phyloP scores from a whole-genome alignment of 352 stramenopile genomes.

The Pythium utonaiense region DNA sequence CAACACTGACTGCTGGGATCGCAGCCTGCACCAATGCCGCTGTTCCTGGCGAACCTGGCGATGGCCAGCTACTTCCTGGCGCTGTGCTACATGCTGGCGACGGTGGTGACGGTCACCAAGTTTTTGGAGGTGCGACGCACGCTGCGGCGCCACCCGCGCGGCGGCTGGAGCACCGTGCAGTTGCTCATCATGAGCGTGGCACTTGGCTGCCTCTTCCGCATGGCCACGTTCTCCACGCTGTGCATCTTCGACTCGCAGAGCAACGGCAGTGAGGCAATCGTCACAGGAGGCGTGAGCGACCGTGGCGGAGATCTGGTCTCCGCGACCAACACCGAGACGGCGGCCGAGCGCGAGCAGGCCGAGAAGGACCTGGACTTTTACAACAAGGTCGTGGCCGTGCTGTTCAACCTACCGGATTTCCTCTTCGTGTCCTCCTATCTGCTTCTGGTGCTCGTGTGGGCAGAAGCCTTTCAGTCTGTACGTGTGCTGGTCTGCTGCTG shows the following conservation, averaged over 20 bases:
- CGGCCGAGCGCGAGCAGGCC: constrained; percentile 9
- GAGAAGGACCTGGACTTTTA: constrained; percentile 83
- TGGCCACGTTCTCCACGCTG: constrained; percentile 82
- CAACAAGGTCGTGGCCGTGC: constrained; percentile 88
- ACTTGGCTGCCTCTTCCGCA: constrained; percentile 84
- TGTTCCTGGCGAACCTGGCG: constrained; percentile 86
- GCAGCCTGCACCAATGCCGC: constrained; percentile 50
- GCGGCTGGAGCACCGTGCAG: constrained; percentile 79
- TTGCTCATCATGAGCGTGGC: constrained; percentile 78
- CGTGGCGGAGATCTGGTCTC: background rate
- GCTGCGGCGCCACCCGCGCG: constrained; percentile 59
- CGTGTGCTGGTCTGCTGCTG: background rate
- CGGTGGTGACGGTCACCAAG: constrained; percentile 75
- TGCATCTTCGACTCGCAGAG: constrained; percentile 86
- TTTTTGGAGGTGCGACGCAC: constrained; percentile 67
- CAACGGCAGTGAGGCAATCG: constrained; percentile 22
- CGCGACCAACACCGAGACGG: background rate
- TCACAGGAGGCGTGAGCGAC: background rate
- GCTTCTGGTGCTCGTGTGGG: constrained; percentile 89
- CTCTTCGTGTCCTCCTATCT: constrained; percentile 90
- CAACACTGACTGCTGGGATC: constrained; percentile 1
- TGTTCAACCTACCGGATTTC: constrained; percentile 93
- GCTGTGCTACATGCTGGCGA: constrained; percentile 83
- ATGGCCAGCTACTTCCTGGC: constrained; percentile 88
- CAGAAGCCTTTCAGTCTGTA: constrained; percentile 88